Percentiles rank a stretch among this genome's conserved stretches.
Evolutionary conservation across 2,329 filamentous ascomycete genomes (phyloP).

Genomic region (Colletotrichum brevisporum): DNA sequence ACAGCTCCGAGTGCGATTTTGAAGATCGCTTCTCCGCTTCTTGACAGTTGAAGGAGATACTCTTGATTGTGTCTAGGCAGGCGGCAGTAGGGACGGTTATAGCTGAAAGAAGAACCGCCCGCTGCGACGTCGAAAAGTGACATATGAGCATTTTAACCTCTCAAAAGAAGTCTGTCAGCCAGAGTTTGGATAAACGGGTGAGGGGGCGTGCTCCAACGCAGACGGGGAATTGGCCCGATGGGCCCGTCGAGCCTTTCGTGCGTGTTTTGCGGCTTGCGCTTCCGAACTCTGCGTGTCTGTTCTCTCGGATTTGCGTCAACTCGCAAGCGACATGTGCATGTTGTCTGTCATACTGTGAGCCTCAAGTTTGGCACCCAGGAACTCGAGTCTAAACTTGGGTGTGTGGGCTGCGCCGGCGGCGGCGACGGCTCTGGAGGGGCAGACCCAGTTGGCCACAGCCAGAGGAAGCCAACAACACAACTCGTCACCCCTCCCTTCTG

Average conservation of each 20-base stretch:
- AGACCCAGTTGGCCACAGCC: not conserved
- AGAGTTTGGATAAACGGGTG: slow-evolving; percentile 7
- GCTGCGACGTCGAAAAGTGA: not conserved
- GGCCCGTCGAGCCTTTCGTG: slow-evolving; percentile 4
- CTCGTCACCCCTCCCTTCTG: not conserved
- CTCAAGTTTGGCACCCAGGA: not conserved
- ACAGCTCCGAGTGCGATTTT: too few species aligned
- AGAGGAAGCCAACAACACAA: not conserved
- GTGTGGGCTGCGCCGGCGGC: not conserved
- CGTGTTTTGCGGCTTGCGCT: slow-evolving; percentile 3
- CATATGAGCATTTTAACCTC: not conserved
- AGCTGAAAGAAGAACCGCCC: too few species aligned
- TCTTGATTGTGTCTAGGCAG: not conserved
- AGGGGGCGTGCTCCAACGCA: not conserved
- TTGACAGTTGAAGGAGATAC: slow-evolving; percentile 3
- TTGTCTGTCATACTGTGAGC: not conserved
- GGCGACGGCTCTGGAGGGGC: not conserved
- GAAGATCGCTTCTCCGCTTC: not conserved
- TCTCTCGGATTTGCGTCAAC: too few species aligned
- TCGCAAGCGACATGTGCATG: not conserved
- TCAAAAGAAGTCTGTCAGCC: not conserved
- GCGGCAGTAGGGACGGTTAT: too few species aligned
- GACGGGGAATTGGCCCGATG: slow-evolving; percentile 16
- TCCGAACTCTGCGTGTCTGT: slow-evolving; percentile 1
- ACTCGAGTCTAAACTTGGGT: not conserved